Conservation (phyloP, 106 monocot genomes). For the Phalaenopsis aphrodite region DNA sequence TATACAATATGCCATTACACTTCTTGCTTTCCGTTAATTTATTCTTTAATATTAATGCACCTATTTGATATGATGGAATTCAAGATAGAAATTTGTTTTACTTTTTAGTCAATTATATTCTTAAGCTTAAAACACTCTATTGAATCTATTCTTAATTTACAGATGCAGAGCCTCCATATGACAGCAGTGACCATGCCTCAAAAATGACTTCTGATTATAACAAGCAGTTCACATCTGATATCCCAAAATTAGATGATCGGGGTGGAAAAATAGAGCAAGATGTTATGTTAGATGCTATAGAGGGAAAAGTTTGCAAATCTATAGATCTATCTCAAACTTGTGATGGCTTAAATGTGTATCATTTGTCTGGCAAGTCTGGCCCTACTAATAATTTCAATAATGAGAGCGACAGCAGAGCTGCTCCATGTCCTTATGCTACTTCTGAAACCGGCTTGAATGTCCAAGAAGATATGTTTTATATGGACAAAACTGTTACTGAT, state of each 20-base stretch:
- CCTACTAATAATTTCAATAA: not conserved
- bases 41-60: not conserved
- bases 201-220: not conserved
- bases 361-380: too few relatives aligned
- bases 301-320: not conserved
- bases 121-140: not conserved
- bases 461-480: constrained; percentile 17
- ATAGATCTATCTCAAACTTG: constrained; percentile 1
- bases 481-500: constrained; percentile 36
- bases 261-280: not conserved
- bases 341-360: not conserved
- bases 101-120: not conserved
- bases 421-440: not conserved
- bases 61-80: not conserved
- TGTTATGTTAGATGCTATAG: not conserved
- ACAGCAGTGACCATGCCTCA: constrained; percentile 13
- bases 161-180: constrained; percentile 18
- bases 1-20: not conserved
- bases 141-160: constrained; percentile 13
- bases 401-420: constrained; percentile 3
- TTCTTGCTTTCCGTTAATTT: not conserved
- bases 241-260: not conserved
- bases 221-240: not conserved
- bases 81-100: not conserved
- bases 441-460: not conserved